Evolutionary conservation across 495 filamentous ascomycete species (phyloP).

Genomic region (Cairneyella variabilis): DNA sequence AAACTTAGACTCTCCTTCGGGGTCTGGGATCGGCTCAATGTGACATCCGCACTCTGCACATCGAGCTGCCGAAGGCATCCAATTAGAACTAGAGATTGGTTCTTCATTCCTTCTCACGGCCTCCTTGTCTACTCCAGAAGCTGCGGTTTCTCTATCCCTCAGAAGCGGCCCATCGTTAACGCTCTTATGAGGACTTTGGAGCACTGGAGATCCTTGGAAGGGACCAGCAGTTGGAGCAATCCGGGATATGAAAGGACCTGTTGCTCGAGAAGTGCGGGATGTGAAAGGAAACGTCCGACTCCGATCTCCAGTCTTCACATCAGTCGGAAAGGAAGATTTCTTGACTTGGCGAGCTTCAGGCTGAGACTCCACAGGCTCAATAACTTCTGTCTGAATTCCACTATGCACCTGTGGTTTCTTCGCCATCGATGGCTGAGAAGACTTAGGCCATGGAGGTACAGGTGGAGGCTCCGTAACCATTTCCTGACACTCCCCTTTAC

Average conservation of each 20-base stretch:
- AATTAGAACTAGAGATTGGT: too few species aligned
- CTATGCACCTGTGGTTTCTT: background rate
- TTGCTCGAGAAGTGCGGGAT: background rate
- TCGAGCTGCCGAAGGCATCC: too few species aligned
- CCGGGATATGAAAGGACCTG: background rate
- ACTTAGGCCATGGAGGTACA: background rate
- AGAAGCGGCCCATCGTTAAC: constrained; percentile 5
- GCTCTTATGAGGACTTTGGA: background rate
- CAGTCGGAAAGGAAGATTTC: background rate
- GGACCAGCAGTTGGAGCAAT: background rate
- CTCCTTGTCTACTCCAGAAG: too few species aligned
- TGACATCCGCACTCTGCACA: too few species aligned
- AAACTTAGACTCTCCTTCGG: too few species aligned
- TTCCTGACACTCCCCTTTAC: constrained; percentile 3
- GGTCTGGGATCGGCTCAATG: too few species aligned
- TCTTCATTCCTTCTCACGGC: too few species aligned
- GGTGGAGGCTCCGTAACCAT: background rate
- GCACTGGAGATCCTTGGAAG: background rate
- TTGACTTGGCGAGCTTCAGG: background rate
- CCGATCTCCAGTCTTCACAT: background rate
- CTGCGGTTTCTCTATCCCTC: too few species aligned
- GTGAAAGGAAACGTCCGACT: constrained; percentile 1
- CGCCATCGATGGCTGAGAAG: background rate
- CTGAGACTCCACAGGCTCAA: background rate
- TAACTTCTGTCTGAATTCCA: constrained; percentile 1